Conservation (phyloP, 179 eudicot genomes). For the Sideroxylon spinosum region DNA sequence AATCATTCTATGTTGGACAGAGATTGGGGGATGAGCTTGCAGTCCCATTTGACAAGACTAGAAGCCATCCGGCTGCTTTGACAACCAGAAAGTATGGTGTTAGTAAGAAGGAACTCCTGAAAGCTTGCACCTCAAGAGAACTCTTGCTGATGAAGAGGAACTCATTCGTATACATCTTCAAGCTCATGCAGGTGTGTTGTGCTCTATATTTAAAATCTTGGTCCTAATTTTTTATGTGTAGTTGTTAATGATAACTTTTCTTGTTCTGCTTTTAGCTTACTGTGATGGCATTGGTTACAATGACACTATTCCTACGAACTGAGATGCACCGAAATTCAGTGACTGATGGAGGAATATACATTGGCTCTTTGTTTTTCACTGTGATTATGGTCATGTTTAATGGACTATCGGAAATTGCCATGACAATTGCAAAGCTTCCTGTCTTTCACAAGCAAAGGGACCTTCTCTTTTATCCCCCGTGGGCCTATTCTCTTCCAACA, state of each 20-base stretch:
- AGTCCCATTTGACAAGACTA: constrained; percentile 25
- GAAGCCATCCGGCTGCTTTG: constrained; percentile 41
- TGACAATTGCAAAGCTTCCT: constrained; percentile 40
- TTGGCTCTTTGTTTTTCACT: constrained; percentile 34
- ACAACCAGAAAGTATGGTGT: constrained; percentile 33
- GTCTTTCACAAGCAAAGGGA: constrained; percentile 50
- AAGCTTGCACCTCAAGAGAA: constrained; percentile 33
- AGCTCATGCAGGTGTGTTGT: constrained; percentile 23
- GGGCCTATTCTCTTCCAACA: constrained; percentile 44
- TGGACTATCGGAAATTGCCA: constrained; percentile 39
- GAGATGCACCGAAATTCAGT: constrained; percentile 26
- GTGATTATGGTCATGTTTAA: constrained; percentile 29
- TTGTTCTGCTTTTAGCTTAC: constrained; percentile 22
- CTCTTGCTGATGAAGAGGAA: constrained; percentile 38
- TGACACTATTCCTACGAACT: constrained; percentile 44
- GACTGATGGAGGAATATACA: constrained; percentile 31
- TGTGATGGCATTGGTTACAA: constrained; percentile 23
- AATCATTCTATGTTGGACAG: constrained; percentile 32
- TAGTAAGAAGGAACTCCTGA: constrained; percentile 29
- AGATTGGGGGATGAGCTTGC: constrained; percentile 29
- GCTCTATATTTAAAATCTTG: not conserved
- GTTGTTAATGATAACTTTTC: not conserved
- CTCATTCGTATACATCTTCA: constrained; percentile 32
- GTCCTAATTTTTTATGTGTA: not conserved
- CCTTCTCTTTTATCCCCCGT: constrained; percentile 42